Evolutionary conservation across 176 grass and related monocot species (phyloP).

Genomic region (Alopecurus myosuroides): DNA sequence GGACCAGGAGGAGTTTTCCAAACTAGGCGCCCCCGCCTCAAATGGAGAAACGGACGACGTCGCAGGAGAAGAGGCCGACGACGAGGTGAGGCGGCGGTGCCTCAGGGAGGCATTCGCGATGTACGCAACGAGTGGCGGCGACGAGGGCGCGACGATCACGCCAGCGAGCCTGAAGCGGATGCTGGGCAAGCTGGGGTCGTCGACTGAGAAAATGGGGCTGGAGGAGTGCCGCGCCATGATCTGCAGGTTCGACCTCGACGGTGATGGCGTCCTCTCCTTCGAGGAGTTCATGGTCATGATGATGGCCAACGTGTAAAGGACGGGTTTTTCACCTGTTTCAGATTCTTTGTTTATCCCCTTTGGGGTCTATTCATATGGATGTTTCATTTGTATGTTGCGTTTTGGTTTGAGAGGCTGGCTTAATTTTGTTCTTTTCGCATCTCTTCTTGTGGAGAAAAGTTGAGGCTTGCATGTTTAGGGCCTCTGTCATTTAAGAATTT

Average conservation of each 20-base stretch:
- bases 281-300: slow-evolving; percentile 75
- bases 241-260: slow-evolving; percentile 61
- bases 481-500: neutral
- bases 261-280: slow-evolving; percentile 57
- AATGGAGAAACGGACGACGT: neutral
- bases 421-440: neutral
- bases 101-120: slow-evolving; percentile 54
- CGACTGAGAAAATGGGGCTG: neutral
- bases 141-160: slow-evolving; percentile 23
- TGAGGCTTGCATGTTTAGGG: neutral
- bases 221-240: slow-evolving; percentile 68
- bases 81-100: slow-evolving; percentile 23
- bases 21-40: neutral
- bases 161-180: slow-evolving; percentile 53
- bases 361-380: neutral
- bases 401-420: neutral
- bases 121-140: slow-evolving; percentile 24
- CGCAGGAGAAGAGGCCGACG: neutral
- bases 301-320: slow-evolving; percentile 12
- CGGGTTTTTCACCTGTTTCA: neutral
- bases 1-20: slow-evolving; percentile 35
- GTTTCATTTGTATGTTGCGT: neutral
- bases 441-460: neutral
- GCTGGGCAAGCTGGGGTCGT: slow-evolving; percentile 33
- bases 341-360: neutral